These are phyloP conservation scores for Piper betle DNA, from an alignment of 164 flowering plant genomes.

Conservation along the genomic window DNA sequence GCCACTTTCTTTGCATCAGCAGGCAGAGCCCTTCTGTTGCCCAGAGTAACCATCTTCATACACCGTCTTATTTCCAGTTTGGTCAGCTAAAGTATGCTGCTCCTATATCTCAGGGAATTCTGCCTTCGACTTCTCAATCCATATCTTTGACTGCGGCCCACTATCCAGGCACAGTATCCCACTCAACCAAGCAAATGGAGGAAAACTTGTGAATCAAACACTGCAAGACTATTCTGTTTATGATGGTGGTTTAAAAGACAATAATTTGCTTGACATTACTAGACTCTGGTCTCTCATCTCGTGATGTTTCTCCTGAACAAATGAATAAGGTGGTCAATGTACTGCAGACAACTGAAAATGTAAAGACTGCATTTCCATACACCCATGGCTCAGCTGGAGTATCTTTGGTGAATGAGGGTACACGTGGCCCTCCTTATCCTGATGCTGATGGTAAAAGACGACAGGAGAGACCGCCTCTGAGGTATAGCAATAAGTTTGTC, in stretches of 20 bases:
- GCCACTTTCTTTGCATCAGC: slow-evolving; percentile 88
- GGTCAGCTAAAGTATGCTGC: slow-evolving; percentile 80
- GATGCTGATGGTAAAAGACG: slow-evolving; percentile 18
- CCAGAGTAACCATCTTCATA: slow-evolving; percentile 59
- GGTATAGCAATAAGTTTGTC: slow-evolving; percentile 14
- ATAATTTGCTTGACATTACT: slow-evolving; percentile 15
- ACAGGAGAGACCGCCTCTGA: slow-evolving; percentile 11
- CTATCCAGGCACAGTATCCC: slow-evolving; percentile 31
- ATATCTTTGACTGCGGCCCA: slow-evolving; percentile 57
- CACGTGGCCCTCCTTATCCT: slow-evolving; percentile 10
- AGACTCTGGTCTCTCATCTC: slow-evolving; percentile 15
- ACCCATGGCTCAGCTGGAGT: slow-evolving; percentile 12
- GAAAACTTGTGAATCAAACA: slow-evolving; percentile 21
- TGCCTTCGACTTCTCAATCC: slow-evolving; percentile 61
- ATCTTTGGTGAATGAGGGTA: slow-evolving; percentile 14
- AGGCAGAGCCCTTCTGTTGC: slow-evolving; percentile 53
- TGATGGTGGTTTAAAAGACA: slow-evolving; percentile 14
- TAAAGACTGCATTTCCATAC: slow-evolving; percentile 9
- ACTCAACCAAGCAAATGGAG: slow-evolving; percentile 31
- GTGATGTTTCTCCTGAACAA: slow-evolving; percentile 19
- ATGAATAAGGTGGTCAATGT: slow-evolving; percentile 9
- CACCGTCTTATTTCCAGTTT: slow-evolving; percentile 75
- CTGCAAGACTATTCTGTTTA: slow-evolving; percentile 21
- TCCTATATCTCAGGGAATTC: slow-evolving; percentile 63
- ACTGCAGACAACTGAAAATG: slow-evolving; percentile 14